Evolutionary conservation across 306 rosid genomes (phyloP).

Genomic region (Prunus dulcis): DNA sequence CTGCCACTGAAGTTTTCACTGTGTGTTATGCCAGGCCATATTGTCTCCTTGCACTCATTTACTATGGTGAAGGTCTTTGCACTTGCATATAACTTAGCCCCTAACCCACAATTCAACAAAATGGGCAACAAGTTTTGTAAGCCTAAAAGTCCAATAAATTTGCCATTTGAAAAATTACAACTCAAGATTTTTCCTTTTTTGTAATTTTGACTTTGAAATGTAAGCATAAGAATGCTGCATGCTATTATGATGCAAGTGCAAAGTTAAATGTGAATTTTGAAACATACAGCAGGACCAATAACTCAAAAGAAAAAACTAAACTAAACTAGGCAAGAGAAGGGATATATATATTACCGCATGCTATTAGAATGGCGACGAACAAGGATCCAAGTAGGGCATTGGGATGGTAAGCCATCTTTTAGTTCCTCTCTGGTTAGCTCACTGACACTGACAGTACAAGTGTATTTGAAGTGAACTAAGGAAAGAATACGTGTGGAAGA

Average conservation of each 20-base stretch:
- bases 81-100: constrained; percentile 26
- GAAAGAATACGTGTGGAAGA: constrained; percentile 40
- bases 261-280: too few relatives aligned
- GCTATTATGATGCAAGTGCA: too few relatives aligned
- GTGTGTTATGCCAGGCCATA: constrained; percentile 60
- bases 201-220: too few relatives aligned
- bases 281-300: too few relatives aligned
- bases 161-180: too few relatives aligned
- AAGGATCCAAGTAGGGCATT: not conserved
- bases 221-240: too few relatives aligned
- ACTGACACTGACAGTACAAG: too few relatives aligned
- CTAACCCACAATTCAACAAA: constrained; percentile 18
- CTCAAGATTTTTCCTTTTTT: too few relatives aligned
- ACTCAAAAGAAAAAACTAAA: too few relatives aligned
- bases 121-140: not conserved
- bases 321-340: constrained; percentile 4
- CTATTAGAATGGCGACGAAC: not conserved
- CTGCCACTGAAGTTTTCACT: constrained; percentile 45
- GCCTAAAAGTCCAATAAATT: not conserved
- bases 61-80: constrained; percentile 42
- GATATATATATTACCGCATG: too few relatives aligned
- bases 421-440: not conserved
- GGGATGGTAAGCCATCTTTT: not conserved
- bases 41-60: constrained; percentile 54
- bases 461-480: not conserved